Base-by-base conservation (phyloP, 345 rosid species). In the Eutrema heterophyllum region DNA sequence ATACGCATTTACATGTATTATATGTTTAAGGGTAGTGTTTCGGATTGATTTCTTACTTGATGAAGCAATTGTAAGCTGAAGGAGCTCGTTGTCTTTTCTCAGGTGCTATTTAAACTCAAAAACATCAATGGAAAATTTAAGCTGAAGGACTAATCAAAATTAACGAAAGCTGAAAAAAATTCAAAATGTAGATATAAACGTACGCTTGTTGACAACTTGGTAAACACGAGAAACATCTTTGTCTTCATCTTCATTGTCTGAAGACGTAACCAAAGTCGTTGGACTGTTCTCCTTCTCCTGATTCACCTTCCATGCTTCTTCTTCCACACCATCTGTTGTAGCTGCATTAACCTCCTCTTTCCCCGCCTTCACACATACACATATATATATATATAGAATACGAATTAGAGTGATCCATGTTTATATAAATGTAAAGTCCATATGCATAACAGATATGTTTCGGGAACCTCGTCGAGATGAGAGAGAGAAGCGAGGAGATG, bases 61-160 rank as follows among this genome's bases (percentile, higher is more conserved):
- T 96, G 88, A 96, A 96, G 67, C 87, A 79, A 66, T 96, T 92
- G 68, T 96, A 96, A 55, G 98, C 96, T 11, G 98, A 90, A 72
- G 98, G 98, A 76, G 97, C 96, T 83, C 99, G 84, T 77, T 89
- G 99, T 67, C 99, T 86, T 80, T 86, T 96, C 93, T 92, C 97
- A 14, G 98, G 98, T 2, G 99, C 99, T 96, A 80, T 44, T 56
- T 13, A 78, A 54, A 58, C 43, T 50, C 45, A 16, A 32, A 55
- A 60, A 65, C 36, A 51, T 46, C 7, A 41, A 64, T 40, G n/a
- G n/a, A n/a, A n/a, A n/a, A n/a, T n/a, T n/a, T n/a, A n/a, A n/a
- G n/a, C n/a, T n/a, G n/a, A n/a, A n/a, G n/a, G 21, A 49, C 9
- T 21, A 59, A 59, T 21, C 7, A 13, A 58, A 16, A 16, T 35